Base-by-base conservation (phyloP, 129 eudicot genomes). In the Calendula officinalis region DNA sequence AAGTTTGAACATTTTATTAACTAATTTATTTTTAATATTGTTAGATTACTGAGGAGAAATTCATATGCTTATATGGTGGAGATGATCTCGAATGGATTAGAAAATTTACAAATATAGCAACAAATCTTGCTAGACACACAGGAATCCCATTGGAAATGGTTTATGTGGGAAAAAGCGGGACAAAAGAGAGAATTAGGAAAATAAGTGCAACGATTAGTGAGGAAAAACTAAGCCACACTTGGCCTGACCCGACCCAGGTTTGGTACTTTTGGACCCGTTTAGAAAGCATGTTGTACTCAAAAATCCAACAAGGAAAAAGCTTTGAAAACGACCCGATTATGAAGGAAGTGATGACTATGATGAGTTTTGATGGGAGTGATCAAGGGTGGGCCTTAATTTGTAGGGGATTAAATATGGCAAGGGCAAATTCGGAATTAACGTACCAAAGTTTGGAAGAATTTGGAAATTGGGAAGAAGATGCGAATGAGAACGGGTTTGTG, bases 231-330 rank as follows among this genome's bases (percentile, higher is more conserved):
- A 94, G 97, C 74, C 80, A 78, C 37, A 46, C 77, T 15, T 83
- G 85, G 92, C 62, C 75, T 0, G 90, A 94, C 48, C 81, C 77
- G 40, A 83, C 87, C 37, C 77, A 63, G 6, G 67, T 85, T 35
- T 88, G 97, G 97, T 86, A 78, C 87, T 94, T 86, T 10, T 94
- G 99, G 97, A 78, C 92, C n/a, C 72, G 97, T 13, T 80, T 94
- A 1, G 97, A 88, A 60, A 85, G 99, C 97, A 94, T 94, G 97
- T 59, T 88, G 60, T 56, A 86, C 80, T 94, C 99, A 7, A 88
- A 84, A 57, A 73, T 82, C 70, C 95, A 83, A 14, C 89, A 78
- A 0, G 97, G 92, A 11, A 84, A 75, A 51, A 79, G 74, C 5
- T 61, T 81, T 17, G 75, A 80, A 34, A 67, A 55, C 9, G 99